Evolutionary conservation across 768 basidiomycete genomes (phyloP), one percentile per base, ranked within the genome.

Genomic region (Auricularia cornea): DNA sequence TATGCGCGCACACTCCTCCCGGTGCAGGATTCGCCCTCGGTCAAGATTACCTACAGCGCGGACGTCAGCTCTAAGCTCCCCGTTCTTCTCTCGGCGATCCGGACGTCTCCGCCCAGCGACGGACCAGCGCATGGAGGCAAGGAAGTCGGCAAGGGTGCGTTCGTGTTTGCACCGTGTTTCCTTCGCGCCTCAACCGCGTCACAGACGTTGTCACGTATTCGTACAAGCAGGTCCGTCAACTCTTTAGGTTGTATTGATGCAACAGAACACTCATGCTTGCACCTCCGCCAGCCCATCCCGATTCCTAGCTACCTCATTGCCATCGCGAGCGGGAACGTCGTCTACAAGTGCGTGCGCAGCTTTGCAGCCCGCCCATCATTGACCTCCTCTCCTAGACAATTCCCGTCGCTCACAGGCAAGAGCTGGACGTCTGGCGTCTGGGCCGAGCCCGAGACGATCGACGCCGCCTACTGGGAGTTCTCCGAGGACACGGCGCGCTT

Each of bases 271-370:
- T 60, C 67, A 65, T 65, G 38, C 48, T 11, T 61, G 59, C 64
- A 16, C 66, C 10, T 69, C 3, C 35, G 10, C 2, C 35, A 98
- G 91, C 85, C 83, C 5, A 83, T 92, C 23, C 84, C 90, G 3
- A 94, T 98, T 63, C 92, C 96, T 1, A 86, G 89, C 1, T 98
- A 98, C 71, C 79, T 98, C n/a, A 81, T 98, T 59, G 96, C 96
- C 2, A 88, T 98, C 61, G 95, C 95, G 0, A 81, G 84, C 0
- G 95, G 94, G 1, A 88, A 96, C 70, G 75, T 97, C 2, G 80
- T 78, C 26, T 95, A 94, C 74, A 68, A 62, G 18, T 60, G 59
- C 16, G 59, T 63, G 31, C n/a, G n/a, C n/a, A n/a, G n/a, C n/a
- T n/a, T n/a, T n/a, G n/a, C n/a, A n/a, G n/a, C n/a, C n/a, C n/a